Base-by-base conservation (phyloP, 2,329 filamentous ascomycete species). In the Lachnellula occidentalis region DNA sequence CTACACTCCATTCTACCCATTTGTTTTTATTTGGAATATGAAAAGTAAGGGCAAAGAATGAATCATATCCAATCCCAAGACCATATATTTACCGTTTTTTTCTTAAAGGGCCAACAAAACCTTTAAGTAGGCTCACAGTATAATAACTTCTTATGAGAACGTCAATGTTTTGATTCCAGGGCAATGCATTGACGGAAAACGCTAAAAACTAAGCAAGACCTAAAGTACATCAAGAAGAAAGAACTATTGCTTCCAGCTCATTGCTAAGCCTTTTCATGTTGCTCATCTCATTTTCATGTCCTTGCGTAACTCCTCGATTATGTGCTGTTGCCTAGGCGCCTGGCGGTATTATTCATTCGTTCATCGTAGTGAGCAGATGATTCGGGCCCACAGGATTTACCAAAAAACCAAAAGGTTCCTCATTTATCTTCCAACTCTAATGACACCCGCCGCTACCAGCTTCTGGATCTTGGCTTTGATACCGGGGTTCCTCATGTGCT, bases 401-500 rank as follows among this genome's bases (percentile, higher is more conserved):
- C 48, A 34, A 34, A 17, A 34, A 21, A n/a, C 34, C 24, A 22
- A n/a, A 27, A 5, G 14, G 14, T 27, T 19, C 12, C 39, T 46
- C 21, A 43, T 55, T 65, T 57, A 70, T 61, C 73, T 66, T 41
- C 88, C 88, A 62, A 92, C 78, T 43, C 89, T 84, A 66, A 96
- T 96, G 14, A 96, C 91, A 68, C 94, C 92, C 43, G 92, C 92
- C 52, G 90, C 90, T 62, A 96, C 86, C 66, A 97, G 77, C 76
- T 63, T 64, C 78, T 96, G 90, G 61, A 99, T 88, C 81, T 96
- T 96, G 66, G 82, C 82, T 57, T 85, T 81, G 64, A 99, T 88
- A 55, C 79, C 81, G 0, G 90, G 82, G 77, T 97, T 99, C 78
- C 86, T 89, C 89, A 99, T 96, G 74, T 99, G 95, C 72, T 99